phyloP scores from a whole-genome alignment of 805 yeast genomes.

The Candida pseudoglaebosa region DNA sequence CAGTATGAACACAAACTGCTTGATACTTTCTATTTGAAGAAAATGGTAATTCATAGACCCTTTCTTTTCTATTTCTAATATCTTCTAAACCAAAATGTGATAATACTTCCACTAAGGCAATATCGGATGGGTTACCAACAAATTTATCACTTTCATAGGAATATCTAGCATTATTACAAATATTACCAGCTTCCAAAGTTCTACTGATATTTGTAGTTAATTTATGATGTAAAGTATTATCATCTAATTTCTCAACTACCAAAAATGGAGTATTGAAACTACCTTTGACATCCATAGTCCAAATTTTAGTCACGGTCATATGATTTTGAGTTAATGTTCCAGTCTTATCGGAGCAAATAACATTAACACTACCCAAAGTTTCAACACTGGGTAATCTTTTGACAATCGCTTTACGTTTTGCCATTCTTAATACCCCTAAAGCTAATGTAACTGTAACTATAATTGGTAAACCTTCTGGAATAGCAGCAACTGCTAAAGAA shows the following conservation, averaged over 20 bases:
- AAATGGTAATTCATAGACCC: constrained; percentile 77
- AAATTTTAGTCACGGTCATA: constrained; percentile 81
- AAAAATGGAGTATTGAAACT: constrained; percentile 36
- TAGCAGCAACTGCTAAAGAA: constrained; percentile 97
- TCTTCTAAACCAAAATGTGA: constrained; percentile 71
- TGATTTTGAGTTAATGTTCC: constrained; percentile 82
- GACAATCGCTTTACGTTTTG: constrained; percentile 88
- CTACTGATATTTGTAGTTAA: constrained; percentile 53
- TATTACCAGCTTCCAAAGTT: constrained; percentile 60
- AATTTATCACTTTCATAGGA: constrained; percentile 65
- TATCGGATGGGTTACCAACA: constrained; percentile 93
- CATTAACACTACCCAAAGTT: constrained; percentile 91
- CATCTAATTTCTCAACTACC: constrained; percentile 46
- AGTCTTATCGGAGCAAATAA: constrained; percentile 88
- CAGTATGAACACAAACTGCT: constrained; percentile 72
- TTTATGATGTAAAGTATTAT: constrained; percentile 37
- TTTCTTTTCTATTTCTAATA: constrained; percentile 52
- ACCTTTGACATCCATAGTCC: constrained; percentile 64
- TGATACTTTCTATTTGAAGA: constrained; percentile 80
- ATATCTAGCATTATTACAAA: constrained; percentile 72
- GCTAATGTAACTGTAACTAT: constrained; percentile 97
- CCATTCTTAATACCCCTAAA: constrained; percentile 94
- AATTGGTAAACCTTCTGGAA: constrained; percentile 97
- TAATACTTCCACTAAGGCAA: constrained; percentile 78
- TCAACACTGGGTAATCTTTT: constrained; percentile 93